Conservation (phyloP, 2,329 filamentous ascomycete genomes). For the Beauveria australis region DNA sequence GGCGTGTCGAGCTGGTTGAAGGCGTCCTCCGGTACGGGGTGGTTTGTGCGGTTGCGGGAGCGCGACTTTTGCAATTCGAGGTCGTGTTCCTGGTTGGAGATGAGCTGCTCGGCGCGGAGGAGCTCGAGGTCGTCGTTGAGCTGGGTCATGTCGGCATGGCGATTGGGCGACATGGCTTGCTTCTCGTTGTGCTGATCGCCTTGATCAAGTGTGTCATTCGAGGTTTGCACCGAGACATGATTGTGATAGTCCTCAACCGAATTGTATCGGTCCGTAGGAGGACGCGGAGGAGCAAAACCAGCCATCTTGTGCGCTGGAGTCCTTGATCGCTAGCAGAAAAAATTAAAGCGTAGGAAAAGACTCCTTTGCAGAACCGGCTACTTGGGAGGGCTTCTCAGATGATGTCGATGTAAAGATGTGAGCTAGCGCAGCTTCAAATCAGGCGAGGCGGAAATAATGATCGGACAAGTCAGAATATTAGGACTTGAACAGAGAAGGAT, state of each 20-base stretch:
- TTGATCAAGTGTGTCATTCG: constrained; percentile 22
- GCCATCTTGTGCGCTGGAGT: constrained; percentile 2
- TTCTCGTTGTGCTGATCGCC: constrained; percentile 14
- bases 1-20: constrained; percentile 30
- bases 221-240: constrained; percentile 17
- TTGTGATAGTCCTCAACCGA: constrained; percentile 17
- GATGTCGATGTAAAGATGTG: neutral
- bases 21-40: constrained; percentile 34
- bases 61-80: constrained; percentile 15
- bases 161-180: constrained; percentile 16
- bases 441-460: neutral
- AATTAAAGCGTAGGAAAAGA: neutral
- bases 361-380: neutral
- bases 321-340: neutral
- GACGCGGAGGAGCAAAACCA: constrained; percentile 1
- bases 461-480: neutral
- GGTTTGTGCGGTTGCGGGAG: constrained; percentile 26
- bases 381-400: neutral
- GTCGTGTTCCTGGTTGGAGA: constrained; percentile 36
- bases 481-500: too few relatives aligned
- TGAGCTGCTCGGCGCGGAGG: constrained; percentile 36
- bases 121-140: constrained; percentile 42
- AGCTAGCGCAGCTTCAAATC: neutral
- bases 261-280: constrained; percentile 4
- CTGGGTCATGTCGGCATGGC: constrained; percentile 28